Conservation (phyloP, 148 eudicot genomes). For the Fagopyrum homotropicum region DNA sequence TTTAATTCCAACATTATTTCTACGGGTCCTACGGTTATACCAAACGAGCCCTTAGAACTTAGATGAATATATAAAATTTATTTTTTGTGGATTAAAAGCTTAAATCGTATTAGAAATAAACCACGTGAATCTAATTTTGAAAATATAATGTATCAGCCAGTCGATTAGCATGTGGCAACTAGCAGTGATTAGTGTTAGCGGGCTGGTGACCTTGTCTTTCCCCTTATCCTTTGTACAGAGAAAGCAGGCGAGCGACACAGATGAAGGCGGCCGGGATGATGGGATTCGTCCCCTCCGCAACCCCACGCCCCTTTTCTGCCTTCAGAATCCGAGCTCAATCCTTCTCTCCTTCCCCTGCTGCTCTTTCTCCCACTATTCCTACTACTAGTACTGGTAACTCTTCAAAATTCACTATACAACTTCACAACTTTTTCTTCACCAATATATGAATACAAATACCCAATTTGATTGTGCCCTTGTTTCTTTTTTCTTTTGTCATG, state of each 20-base stretch:
- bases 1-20: too few species aligned
- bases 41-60: too few species aligned
- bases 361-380: background rate
- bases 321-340: background rate
- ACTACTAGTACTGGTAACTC: background rate
- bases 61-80: too few species aligned
- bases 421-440: background rate
- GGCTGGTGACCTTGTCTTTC: background rate
- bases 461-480: background rate
- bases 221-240: constrained; percentile 4
- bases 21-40: too few species aligned
- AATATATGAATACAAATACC: background rate
- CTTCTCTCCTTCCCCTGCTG: constrained; percentile 1
- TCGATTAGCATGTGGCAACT: background rate
- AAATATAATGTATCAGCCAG: background rate
- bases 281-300: constrained; percentile 1
- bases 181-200: background rate
- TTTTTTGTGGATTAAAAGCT: too few species aligned
- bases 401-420: background rate
- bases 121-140: too few species aligned
- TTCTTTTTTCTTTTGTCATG: background rate
- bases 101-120: too few species aligned
- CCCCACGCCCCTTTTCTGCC: constrained; percentile 6
- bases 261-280: constrained; percentile 1
- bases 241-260: background rate